These are phyloP conservation scores for Aspergillus incahuasiensis DNA, from an alignment of 495 filamentous ascomycete species.

Conservation along the genomic window DNA sequence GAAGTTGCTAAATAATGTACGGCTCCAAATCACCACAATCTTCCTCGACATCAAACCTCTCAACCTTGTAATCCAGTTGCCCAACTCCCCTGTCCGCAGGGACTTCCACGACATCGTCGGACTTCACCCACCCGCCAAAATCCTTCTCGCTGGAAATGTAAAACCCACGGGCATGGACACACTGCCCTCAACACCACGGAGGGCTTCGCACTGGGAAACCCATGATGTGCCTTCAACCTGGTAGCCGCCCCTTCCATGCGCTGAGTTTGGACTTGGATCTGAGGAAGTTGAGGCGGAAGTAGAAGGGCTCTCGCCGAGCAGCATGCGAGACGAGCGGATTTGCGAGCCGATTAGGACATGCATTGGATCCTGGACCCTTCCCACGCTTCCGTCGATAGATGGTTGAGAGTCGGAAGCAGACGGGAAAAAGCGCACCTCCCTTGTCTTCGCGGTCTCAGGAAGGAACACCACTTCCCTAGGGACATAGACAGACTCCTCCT, in stretches of 20 bases:
- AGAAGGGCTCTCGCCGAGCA: neutral
- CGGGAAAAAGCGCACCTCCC: constrained; percentile 4
- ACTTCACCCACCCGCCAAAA: neutral
- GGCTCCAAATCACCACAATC: neutral
- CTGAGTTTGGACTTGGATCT: neutral
- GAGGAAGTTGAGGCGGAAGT: too few relatives aligned
- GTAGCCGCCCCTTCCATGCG: neutral
- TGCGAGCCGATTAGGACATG: neutral
- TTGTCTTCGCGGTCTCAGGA: neutral
- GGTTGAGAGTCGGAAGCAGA: too few relatives aligned
- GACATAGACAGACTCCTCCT: neutral
- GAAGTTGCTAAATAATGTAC: neutral
- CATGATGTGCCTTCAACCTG: neutral
- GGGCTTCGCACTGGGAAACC: neutral
- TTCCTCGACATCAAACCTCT: constrained; percentile 1
- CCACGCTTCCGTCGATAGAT: neutral
- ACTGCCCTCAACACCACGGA: neutral
- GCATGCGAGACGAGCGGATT: neutral
- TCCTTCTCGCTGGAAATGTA: neutral
- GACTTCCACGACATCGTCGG: neutral
- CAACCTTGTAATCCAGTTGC: neutral
- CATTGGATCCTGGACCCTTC: neutral
- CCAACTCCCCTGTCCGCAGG: neutral
- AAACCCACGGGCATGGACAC: neutral
- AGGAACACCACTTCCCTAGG: neutral